A percentile compares a stretch with the other conserved stretches of the same genome.
Evolutionary conservation across 306 rosid genomes (phyloP).

Genomic region (Corylus avellana): DNA sequence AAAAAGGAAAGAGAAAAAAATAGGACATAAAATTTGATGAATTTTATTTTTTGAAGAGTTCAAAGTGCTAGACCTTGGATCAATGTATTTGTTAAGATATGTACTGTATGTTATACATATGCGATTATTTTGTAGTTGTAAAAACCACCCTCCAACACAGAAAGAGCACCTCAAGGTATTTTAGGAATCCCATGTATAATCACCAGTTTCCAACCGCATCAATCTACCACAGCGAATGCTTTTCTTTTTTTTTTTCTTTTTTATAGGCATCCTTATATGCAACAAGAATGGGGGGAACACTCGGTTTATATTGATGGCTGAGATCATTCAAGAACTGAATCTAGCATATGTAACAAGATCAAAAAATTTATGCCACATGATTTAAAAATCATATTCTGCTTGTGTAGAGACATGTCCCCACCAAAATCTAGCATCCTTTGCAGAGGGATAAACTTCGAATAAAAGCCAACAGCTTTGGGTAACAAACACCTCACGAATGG

Average conservation of each 20-base stretch:
- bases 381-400: neutral
- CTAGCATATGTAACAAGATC: neutral
- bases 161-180: neutral
- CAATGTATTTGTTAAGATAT: no score
- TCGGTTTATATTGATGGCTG: neutral
- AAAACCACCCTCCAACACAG: neutral
- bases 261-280: neutral
- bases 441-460: neutral
- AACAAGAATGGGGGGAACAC: neutral
- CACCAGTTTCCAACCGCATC: neutral
- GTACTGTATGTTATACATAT: no score
- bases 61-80: no score
- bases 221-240: neutral
- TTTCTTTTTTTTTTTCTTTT: no score
- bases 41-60: no score
- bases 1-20: neutral
- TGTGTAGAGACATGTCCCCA: neutral
- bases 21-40: neutral
- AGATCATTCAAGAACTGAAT: constrained; percentile 1
- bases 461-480: neutral
- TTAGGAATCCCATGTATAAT: neutral
- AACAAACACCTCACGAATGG: neutral
- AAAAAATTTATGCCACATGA: neutral
- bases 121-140: no score
- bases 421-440: neutral